Conservation (phyloP, 2,329 filamentous ascomycete species). For the Fusarium pseudocircinatum region DNA sequence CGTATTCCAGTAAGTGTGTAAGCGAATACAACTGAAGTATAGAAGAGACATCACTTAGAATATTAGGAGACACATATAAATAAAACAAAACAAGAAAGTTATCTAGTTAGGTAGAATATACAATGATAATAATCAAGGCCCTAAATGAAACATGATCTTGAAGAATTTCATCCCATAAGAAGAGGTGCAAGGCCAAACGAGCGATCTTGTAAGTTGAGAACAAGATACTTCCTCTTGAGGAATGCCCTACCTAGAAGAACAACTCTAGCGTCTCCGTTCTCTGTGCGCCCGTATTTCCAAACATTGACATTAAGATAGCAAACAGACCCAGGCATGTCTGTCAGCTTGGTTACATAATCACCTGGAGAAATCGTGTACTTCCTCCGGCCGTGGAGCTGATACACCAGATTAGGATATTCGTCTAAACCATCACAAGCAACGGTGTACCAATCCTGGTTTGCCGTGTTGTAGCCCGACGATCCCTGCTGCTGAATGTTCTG, state of each 20-base stretch:
- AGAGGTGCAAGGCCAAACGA: background rate
- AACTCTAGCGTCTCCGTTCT: background rate
- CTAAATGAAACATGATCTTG: background rate
- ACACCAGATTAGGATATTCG: background rate
- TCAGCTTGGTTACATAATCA: background rate
- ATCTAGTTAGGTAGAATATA: background rate
- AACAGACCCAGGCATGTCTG: background rate
- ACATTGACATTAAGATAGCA: background rate
- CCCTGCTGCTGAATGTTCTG: background rate
- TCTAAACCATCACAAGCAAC: background rate
- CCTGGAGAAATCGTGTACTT: background rate
- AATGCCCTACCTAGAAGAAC: background rate
- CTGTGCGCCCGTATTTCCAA: background rate
- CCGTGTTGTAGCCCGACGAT: background rate
- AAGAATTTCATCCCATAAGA: background rate
- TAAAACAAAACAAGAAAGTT: background rate
- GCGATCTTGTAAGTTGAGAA: background rate
- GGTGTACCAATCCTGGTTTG: background rate
- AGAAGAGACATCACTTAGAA: background rate
- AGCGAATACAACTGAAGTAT: background rate
- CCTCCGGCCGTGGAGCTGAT: background rate
- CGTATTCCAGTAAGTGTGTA: background rate
- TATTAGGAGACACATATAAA: background rate
- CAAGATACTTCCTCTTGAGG: constrained; percentile 1
- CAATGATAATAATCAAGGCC: background rate